These are phyloP conservation scores for Hymenoscyphus scutula DNA, from an alignment of 2,329 filamentous ascomycete genomes.

Conservation along the genomic window DNA sequence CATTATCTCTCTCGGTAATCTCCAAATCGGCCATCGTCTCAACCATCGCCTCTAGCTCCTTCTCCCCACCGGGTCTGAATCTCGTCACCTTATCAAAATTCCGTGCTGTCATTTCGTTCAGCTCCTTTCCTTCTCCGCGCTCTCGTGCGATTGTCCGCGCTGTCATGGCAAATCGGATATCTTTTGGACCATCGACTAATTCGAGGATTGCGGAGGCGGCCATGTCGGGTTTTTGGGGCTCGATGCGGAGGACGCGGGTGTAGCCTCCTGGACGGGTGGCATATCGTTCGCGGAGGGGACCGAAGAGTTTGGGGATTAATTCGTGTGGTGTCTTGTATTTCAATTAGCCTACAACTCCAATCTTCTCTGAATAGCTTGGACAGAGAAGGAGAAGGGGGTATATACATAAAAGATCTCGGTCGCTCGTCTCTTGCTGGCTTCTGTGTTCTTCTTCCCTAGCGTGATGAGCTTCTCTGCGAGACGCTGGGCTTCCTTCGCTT, in stretches of 20 bases:
- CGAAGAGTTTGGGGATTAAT: constrained; percentile 84
- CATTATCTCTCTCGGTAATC: constrained; percentile 35
- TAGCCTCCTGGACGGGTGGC: constrained; percentile 79
- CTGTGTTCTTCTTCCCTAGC: constrained; percentile 87
- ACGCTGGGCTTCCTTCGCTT: constrained; percentile 94
- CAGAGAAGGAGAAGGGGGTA: neutral
- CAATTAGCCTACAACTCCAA: neutral
- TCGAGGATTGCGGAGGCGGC: constrained; percentile 88
- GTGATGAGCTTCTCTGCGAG: constrained; percentile 94
- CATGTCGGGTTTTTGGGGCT: constrained; percentile 84
- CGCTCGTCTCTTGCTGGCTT: constrained; percentile 73
- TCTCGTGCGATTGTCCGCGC: constrained; percentile 76
- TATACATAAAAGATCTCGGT: constrained; percentile 81
- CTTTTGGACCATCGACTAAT: constrained; percentile 88
- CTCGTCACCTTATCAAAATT: constrained; percentile 83
- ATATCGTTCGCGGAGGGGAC: constrained; percentile 77
- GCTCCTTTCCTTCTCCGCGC: constrained; percentile 50
- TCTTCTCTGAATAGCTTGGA: neutral
- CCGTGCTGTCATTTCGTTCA: constrained; percentile 69
- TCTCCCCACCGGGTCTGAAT: constrained; percentile 65
- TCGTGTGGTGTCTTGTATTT: constrained; percentile 61
- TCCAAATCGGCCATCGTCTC: constrained; percentile 40
- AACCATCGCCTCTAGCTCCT: constrained; percentile 66
- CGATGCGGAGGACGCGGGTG: constrained; percentile 89
- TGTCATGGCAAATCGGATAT: constrained; percentile 93